phyloP scores from a whole-genome alignment of 306 rosid genomes.

The Psophocarpus tetragonolobus region DNA sequence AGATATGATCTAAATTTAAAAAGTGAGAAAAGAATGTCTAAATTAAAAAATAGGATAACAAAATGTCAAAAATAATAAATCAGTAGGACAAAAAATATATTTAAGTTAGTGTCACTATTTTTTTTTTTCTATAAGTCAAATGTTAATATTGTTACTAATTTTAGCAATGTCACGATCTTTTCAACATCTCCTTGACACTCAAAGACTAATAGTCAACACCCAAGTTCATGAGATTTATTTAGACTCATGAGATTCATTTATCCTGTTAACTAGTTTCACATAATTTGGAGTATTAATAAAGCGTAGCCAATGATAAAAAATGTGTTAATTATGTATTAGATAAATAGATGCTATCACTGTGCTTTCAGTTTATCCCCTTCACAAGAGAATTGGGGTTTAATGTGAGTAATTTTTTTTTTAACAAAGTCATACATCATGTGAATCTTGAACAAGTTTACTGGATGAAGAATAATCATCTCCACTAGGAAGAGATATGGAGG shows the following conservation, averaged over 20 bases:
- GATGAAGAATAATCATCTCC: conserved; percentile 38
- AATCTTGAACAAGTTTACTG: conserved; percentile 28
- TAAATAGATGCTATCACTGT: neutral
- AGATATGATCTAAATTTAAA: no score
- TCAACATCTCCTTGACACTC: no score
- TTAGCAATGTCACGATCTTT: no score
- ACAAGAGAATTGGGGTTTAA: neutral
- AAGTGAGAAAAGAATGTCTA: no score
- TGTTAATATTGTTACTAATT: no score
- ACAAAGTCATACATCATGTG: neutral
- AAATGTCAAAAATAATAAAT: no score
- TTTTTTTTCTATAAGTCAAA: no score
- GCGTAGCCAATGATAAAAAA: neutral
- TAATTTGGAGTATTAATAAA: neutral
- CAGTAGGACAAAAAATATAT: no score
- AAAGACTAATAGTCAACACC: no score
- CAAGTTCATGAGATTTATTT: neutral
- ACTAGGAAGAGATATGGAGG: conserved; percentile 51
- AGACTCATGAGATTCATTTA: neutral
- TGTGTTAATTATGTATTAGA: neutral
- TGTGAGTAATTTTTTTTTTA: neutral
- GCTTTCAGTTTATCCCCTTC: neutral
- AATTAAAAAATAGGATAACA: no score
- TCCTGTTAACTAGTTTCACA: neutral
- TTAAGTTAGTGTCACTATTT: no score